Conservation (phyloP, 306 rosid genomes). For the Ochetophila trinervis region DNA sequence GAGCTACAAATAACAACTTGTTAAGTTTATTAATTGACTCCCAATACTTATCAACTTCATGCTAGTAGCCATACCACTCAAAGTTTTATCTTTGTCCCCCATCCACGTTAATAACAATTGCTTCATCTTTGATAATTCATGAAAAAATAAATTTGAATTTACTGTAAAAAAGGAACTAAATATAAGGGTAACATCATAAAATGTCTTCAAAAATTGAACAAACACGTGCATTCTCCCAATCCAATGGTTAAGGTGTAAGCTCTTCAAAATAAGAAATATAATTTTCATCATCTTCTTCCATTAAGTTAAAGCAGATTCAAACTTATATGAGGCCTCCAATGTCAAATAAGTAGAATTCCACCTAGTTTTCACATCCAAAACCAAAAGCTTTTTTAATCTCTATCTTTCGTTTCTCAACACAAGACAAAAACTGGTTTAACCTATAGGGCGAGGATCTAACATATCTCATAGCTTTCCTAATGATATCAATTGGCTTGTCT, state of each 20-base stretch:
- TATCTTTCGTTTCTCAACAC: not conserved
- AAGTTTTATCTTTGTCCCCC: too few species aligned
- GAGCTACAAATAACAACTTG: too few species aligned
- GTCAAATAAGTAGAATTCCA: slow-evolving; percentile 9
- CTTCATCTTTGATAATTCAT: not conserved
- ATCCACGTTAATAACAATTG: not conserved
- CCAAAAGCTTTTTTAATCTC: not conserved
- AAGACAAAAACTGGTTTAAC: not conserved
- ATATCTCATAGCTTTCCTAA: too few species aligned
- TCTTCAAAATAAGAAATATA: not conserved
- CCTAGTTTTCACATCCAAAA: not conserved
- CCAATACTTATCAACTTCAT: too few species aligned
- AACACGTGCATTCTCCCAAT: not conserved
- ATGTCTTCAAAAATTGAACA: slow-evolving; percentile 1
- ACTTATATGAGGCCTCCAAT: not conserved
- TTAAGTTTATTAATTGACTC: too few species aligned
- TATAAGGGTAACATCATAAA: slow-evolving; percentile 2
- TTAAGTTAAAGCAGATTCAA: too few species aligned
- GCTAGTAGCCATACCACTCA: too few species aligned
- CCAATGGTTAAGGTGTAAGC: not conserved
- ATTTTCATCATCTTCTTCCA: not conserved
- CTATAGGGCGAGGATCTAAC: not conserved
- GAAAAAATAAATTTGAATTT: slow-evolving; percentile 2
- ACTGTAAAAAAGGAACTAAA: not conserved
- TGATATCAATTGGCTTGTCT: too few species aligned